Base-by-base conservation (phyloP, 164 flowering plant genomes). In the Annona squamosa region DNA sequence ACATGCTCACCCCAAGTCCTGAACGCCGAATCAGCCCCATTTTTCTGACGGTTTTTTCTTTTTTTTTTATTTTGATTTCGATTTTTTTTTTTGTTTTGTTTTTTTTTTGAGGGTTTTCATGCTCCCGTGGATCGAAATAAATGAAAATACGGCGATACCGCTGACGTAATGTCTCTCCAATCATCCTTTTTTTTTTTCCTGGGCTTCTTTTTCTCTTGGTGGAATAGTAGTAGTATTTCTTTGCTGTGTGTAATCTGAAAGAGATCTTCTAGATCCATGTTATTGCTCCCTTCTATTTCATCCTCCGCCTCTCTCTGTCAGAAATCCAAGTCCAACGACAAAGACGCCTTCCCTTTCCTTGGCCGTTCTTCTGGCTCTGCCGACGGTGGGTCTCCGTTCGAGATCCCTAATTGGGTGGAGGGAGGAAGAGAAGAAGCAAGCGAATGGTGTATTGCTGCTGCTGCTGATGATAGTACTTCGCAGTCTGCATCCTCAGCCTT, bases 401-500 rank as follows among this genome's bases (percentile, higher is more conserved):
- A 71, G 67, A 70, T 69, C 63, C 70, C 42, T 43, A 75, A 70
- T 70, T 70, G 77, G 68, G 64, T 73, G 4, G 70, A 47, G 5
- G 73, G 72, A 46, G 62, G 5, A 43, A 44, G 67, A 17, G 66
- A 71, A 12, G 64, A 65, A 72, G 42, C n/a, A 43, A 9, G 56
- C 17, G 18, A 9, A 18, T 26, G 19, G 6, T 3, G 46, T 37
- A n/a, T 5, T 26, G 37, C 37, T 3, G 52, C 47, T n/a, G 42
- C 42, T 13, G 70, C 12, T 19, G 57, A 41, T 42, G 66, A 12
- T 5, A 46, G 19, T 5, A 63, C n/a, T 63, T 69, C 57, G 5
- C 9, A 18, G 5, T 70, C 86, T 4, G 81, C 80, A 3, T 82
- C 76, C 37, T 82, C 86, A n/a, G 82, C 72, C 4, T 79, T 83